Base-by-base conservation (phyloP, 2,329 filamentous ascomycete species). In the Paraconiothyrium sp. region DNA sequence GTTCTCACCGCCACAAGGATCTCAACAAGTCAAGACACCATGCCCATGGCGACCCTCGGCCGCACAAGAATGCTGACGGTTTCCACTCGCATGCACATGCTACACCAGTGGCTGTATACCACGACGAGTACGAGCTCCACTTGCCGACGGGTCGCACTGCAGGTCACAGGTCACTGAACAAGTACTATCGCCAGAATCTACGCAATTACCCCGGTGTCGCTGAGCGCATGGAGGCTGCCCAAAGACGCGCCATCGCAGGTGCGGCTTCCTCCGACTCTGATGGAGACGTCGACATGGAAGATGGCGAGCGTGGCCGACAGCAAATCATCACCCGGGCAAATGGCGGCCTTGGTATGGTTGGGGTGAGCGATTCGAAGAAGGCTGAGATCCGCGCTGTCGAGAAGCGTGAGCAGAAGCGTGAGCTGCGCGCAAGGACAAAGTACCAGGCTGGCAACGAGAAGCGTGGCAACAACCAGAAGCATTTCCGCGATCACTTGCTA, bases 51-150 rank as follows among this genome's bases (percentile, higher is more conserved):
- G 90, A 93, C 72, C 86, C 89, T 30, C 86, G 91, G 27, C 86
- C 88, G 22, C 92, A 94, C 74, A 90, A 88, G 65, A 90, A 90
- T 69, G 87, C 84, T 54, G 90, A 94, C 74, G 91, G 92, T 57
- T 94, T 87, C 83, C 91, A 96, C 76, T 94, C 91, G 3, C 92
- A 93, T 75, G 91, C 91, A 1, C 91, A 96, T 80, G 68, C 75
- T 39, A 90, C 92, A 68, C 87, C 87, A 57, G 87, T 90, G 64
- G 89, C 92, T 41, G 92, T 92, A 24, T 97, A 96, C 78, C 90
- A 96, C 74, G 92, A 96, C 70, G 95, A 99, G 48, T 94, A 92
- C 72, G 95, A 98, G 79, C 86, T 99, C 57, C 93, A 99, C 74
- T 87, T 99, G 13, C 95, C 95, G 1, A 93, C 91, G 4, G 95